These are phyloP conservation scores for Peronospora belbahrii DNA, from an alignment of 352 stramenopile genomes.

Conservation along the genomic window DNA sequence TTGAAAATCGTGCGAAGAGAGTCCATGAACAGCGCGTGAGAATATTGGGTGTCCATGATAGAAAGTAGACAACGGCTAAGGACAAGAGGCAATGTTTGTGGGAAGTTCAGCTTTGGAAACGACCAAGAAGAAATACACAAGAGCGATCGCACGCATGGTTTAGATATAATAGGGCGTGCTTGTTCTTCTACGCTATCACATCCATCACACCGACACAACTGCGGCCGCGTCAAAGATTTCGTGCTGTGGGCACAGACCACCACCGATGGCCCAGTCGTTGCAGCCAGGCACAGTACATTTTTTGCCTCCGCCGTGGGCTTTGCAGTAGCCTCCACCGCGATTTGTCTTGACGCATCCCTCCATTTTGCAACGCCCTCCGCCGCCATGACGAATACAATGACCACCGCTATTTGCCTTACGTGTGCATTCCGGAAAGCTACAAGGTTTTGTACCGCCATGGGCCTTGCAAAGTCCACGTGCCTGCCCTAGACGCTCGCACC, in stretches of 20 bases:
- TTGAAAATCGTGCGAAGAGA: constrained; percentile 11
- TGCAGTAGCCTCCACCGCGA: constrained; percentile 69
- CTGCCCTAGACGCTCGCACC: constrained; percentile 61
- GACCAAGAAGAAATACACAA: constrained; percentile 18
- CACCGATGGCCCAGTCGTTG: constrained; percentile 66
- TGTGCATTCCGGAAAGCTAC: constrained; percentile 46
- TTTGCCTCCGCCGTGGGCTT: constrained; percentile 71
- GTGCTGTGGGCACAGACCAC: constrained; percentile 59
- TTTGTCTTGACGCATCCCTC: constrained; percentile 69
- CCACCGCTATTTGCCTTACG: constrained; percentile 73
- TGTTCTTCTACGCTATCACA: constrained; percentile 3
- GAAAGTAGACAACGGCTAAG: neutral
- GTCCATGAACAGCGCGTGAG: constrained; percentile 1
- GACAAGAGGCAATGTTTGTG: neutral
- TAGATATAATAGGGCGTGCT: constrained; percentile 14
- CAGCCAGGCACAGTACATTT: constrained; percentile 54
- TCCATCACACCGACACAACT: constrained; percentile 43
- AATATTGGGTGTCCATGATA: neutral
- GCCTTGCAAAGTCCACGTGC: constrained; percentile 66
- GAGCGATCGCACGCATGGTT: constrained; percentile 13
- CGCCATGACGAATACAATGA: constrained; percentile 75
- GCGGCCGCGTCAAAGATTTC: constrained; percentile 38
- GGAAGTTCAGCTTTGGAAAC: neutral
- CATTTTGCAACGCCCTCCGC: constrained; percentile 56
- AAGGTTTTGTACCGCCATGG: constrained; percentile 67